Evolutionary conservation across 208 protist genomes (phyloP), one percentile per base, ranked within the genome.

Genomic region (Acanthamoeba divionensis): DNA sequence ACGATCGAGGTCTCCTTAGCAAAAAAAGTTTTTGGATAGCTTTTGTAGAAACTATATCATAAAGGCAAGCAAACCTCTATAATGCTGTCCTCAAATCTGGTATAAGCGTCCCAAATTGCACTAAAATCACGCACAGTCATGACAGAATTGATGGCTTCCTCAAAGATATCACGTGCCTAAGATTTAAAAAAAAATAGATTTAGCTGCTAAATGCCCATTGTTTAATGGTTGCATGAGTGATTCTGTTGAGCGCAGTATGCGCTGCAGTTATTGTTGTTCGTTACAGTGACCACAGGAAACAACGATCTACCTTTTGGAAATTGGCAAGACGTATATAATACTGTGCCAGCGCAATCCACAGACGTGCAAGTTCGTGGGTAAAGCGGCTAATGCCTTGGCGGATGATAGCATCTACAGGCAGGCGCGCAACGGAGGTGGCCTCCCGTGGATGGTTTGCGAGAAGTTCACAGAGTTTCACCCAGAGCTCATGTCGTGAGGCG

Each of bases 101-200:
- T 86, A 90, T 98, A 98, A 1, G 94, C 93, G 54, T 98, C 96
- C 94, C 97, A 98, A 24, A 98, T 89, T 24, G 95, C 83, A 33
- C 75, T 96, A 60, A 98, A 98, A 89, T 98, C 97, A 31, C 95
- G 75, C 8, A 98, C 96, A 6, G 96, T 97, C 2, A 87, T 85
- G 10, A 98, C 97, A 1, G 86, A 93, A 2, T 33, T 3, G 45
- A 98, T 93, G 31, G 71, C 97, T 89, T 98, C 97, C 88, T 98
- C 97, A 90, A 96, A 98, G 18, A 98, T 93, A 91, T 98, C 96
- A 36, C 97, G 90, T 12, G 97, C 96, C 87, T 96, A 67, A 94
- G 92, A 50, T 71, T 52, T 21, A 63, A 89, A 18, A 73, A 8
- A n/a, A 89, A 45, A 21, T 85, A 89, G 38, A 15, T 41, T 21